Evolutionary conservation across 2,329 filamentous ascomycete genomes (phyloP).

Genomic region (Arthrocladium fulminans): DNA sequence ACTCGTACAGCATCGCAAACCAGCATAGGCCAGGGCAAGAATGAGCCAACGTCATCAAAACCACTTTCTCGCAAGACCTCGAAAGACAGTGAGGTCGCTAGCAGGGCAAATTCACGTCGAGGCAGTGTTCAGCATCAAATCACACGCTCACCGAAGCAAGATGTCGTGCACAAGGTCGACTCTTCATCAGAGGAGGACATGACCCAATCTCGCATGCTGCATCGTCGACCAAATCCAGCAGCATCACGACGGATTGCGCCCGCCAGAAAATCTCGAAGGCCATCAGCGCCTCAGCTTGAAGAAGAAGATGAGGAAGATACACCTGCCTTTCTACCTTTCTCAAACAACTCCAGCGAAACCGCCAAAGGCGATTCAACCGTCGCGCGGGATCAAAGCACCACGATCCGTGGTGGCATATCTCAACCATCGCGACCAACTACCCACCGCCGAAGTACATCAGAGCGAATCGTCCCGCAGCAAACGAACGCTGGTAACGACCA

Average conservation of each 20-base stretch:
- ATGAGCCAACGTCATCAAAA: conserved; percentile 12
- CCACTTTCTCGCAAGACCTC: conserved; percentile 19
- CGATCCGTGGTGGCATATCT: conserved; percentile 31
- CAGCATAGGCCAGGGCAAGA: conserved; percentile 5
- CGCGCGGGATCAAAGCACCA: conserved; percentile 32
- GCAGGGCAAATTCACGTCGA: conserved; percentile 16
- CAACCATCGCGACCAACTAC: conserved; percentile 18
- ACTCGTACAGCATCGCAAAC: conserved; percentile 12
- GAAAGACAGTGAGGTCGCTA: conserved; percentile 14
- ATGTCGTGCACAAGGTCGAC: conserved; percentile 13
- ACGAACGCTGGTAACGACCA: conserved; percentile 25
- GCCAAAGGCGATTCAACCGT: conserved; percentile 18
- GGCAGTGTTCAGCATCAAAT: conserved; percentile 21
- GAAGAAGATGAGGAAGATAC: conserved; percentile 37
- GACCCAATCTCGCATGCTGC: conserved; percentile 19
- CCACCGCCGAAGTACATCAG: conserved; percentile 24
- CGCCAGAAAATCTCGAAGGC: conserved; percentile 2
- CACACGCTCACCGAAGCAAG: conserved; percentile 17
- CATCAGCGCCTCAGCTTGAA: conserved; percentile 23
- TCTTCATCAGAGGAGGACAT: conserved; percentile 21
- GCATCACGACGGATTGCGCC: conserved; percentile 1
- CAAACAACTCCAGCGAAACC: conserved; percentile 6
- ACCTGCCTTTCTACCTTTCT: conserved; percentile 38
- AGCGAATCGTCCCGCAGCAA: conserved; percentile 24
- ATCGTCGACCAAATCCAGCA: conserved; percentile 17